Evolutionary conservation across 345 rosid genomes (phyloP).

Genomic region (Hevea brasiliensis): DNA sequence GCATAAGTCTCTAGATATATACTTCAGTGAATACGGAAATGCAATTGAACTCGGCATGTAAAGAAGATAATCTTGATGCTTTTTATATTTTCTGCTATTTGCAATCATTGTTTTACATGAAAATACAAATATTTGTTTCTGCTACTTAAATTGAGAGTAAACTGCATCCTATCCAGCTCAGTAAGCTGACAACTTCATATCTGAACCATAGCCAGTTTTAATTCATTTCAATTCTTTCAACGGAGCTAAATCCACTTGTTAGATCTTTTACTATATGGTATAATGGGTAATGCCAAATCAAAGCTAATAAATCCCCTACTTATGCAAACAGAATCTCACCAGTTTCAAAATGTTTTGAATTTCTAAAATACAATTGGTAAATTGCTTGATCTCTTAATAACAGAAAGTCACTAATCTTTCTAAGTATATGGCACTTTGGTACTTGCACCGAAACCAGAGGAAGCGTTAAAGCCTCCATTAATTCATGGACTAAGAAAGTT

Average conservation of each 20-base stretch:
- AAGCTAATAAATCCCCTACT: neutral
- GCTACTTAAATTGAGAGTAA: neutral
- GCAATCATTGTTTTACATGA: neutral
- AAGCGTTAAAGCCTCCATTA: neutral
- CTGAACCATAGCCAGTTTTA: neutral
- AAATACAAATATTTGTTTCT: neutral
- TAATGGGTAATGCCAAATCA: too few species aligned
- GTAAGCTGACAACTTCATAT: neutral
- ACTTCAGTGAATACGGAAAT: neutral
- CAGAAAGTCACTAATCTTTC: too few species aligned
- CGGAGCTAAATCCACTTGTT: neutral
- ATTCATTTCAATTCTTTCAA: neutral
- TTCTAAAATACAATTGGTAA: neutral
- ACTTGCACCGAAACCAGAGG: too few species aligned
- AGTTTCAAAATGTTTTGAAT: neutral
- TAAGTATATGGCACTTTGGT: too few species aligned
- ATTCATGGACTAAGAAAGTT: neutral
- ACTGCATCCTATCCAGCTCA: neutral
- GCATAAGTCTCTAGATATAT: neutral
- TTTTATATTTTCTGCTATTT: neutral
- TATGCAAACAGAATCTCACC: neutral
- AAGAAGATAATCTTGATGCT: neutral
- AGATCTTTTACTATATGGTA: neutral
- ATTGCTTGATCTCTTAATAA: neutral
- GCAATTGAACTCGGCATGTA: neutral